phyloP scores from a whole-genome alignment of 108 stramenopile species.

The Pseudonitzschia pungens region DNA sequence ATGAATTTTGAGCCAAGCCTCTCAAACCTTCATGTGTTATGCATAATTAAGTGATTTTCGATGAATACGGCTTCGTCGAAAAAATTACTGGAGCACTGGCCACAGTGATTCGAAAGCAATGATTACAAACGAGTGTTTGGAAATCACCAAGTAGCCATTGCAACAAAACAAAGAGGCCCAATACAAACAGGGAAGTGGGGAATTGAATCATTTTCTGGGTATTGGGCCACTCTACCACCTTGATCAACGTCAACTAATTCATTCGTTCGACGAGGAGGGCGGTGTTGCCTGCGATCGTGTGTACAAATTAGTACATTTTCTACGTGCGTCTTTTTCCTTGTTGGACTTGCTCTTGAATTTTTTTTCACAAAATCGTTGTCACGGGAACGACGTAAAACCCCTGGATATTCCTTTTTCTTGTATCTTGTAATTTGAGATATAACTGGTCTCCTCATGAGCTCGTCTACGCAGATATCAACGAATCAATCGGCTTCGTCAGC shows the following conservation, averaged over 20 bases:
- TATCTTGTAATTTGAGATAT: background rate
- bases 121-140: background rate
- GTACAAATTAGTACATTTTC: conserved; percentile 6
- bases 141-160: background rate
- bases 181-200: background rate
- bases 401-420: background rate
- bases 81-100: background rate
- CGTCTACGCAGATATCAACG: background rate
- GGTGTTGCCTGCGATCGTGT: background rate
- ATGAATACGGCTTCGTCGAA: background rate
- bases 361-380: background rate
- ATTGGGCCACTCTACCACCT: background rate
- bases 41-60: background rate
- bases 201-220: background rate
- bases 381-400: background rate
- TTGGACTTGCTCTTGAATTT: conserved; percentile 1
- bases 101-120: background rate
- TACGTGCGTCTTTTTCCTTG: background rate
- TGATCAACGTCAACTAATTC: background rate
- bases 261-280: background rate
- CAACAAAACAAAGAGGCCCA: background rate
- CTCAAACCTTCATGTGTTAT: too few relatives aligned
- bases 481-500: conserved; percentile 8
- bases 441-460: background rate
- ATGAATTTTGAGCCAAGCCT: too few relatives aligned